These are phyloP conservation scores for Pulveroboletus sp. DNA, from an alignment of 768 basidiomycete species.

Conservation along the genomic window DNA sequence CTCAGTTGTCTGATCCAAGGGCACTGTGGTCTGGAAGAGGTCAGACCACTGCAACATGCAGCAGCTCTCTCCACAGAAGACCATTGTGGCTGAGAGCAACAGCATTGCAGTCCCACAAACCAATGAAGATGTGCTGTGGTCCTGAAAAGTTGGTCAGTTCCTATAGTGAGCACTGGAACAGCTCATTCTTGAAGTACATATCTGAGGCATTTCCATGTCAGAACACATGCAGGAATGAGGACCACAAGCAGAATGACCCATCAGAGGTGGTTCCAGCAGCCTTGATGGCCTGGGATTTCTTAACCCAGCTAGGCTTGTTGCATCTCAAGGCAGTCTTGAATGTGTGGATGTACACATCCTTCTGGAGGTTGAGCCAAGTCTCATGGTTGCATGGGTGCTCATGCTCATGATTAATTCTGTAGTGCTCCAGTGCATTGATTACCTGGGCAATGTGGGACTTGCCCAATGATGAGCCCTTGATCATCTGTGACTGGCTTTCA, in stretches of 20 bases:
- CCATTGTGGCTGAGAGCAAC: not conserved
- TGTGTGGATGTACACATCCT: not conserved
- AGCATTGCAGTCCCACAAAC: not conserved
- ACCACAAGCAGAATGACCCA: not conserved
- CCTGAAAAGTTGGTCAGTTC: not conserved
- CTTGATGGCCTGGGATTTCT: slow-evolving; percentile 1
- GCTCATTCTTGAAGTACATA: not conserved
- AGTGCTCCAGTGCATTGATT: slow-evolving; percentile 29
- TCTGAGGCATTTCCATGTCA: not conserved
- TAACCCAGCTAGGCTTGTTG: not conserved
- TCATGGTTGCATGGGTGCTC: not conserved
- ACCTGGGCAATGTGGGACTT: slow-evolving; percentile 24
- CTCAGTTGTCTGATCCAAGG: not conserved
- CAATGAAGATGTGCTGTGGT: not conserved
- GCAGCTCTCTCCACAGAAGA: not conserved
- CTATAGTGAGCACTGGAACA: not conserved
- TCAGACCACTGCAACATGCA: slow-evolving; percentile 3
- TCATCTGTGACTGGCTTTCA: slow-evolving; percentile 9
- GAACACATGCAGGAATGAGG: not conserved
- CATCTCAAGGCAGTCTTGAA: not conserved
- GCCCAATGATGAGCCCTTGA: slow-evolving; percentile 26
- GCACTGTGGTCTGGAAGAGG: not conserved
- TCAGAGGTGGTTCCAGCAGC: not conserved
- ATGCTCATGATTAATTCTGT: slow-evolving; percentile 11
- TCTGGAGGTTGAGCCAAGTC: not conserved